Evolutionary conservation across 208 protist species (phyloP), one percentile per base, ranked within the genome.

Genomic region (Leishmania lainsoni): DNA sequence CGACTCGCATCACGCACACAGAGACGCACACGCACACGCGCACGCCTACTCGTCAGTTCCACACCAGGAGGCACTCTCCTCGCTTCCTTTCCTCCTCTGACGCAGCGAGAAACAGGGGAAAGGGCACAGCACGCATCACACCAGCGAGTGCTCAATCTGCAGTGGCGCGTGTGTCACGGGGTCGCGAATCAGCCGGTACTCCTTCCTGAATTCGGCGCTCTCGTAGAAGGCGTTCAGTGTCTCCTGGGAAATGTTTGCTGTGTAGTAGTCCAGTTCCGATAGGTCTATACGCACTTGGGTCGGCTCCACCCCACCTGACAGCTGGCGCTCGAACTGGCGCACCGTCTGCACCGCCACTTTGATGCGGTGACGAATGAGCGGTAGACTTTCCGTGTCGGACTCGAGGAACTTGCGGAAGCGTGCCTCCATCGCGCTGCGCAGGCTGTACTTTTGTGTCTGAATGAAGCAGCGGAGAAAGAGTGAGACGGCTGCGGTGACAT

Each of bases 401-500:
- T 98, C 93, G 65, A 97, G 89, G 85, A 97, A 98, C 84, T 92
- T 93, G 63, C 90, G 89, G 86, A 98, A 97, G 70, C 91, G 87
- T 54, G 84, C 90, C 87, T 97, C 93, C 93, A 98, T 96, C 61
- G 93, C 89, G 74, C 88, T 93, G 75, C 95, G 93, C 88, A 96
- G 89, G 84, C 93, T 96, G 85, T 98, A 98, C 84, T 98, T 98
- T 72, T 98, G 99, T 39, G 98, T 98, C 45, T 96, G 91, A 61
- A 99, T 99, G 84, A 99, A 99, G 75, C 97, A 99, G 17, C 99
- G 94, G 9, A 99, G 87, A 84, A 99, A 99, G 16, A 99, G 92
- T 5, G 96, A 91, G 72, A 99, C 99, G 45, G 99, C 99, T 6
- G 99, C 92, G 69, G 99, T 98, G 20, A 99, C 94, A 86, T 99